A percentile compares a stretch with the other conserved stretches of the same genome.
phyloP scores from a whole-genome alignment of 257 asterid genomes.

The Capsicum pubescens region DNA sequence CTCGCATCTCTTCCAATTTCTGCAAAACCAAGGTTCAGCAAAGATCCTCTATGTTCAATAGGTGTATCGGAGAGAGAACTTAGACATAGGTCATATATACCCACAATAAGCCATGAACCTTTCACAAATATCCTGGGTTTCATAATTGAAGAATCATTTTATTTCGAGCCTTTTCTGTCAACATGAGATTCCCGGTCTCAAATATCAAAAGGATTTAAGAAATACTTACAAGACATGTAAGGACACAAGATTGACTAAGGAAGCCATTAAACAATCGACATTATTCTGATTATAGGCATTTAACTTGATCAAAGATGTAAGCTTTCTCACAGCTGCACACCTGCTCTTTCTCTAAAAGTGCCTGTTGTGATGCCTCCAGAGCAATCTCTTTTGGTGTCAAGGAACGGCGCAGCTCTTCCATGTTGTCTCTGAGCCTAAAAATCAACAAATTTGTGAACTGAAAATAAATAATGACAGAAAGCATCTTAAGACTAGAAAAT shows the following conservation, averaged over 20 bases:
- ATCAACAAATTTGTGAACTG: slow-evolving; percentile 37
- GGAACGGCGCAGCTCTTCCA: slow-evolving; percentile 86
- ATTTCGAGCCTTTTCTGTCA: slow-evolving; percentile 1
- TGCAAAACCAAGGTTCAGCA: slow-evolving; percentile 35
- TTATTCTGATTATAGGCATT: background rate
- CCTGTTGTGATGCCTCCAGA: slow-evolving; percentile 81
- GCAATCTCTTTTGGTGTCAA: slow-evolving; percentile 85
- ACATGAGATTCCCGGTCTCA: slow-evolving; percentile 18
- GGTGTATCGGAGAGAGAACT: slow-evolving; percentile 1
- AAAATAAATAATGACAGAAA: slow-evolving; percentile 29
- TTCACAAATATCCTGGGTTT: background rate
- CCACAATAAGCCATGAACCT: background rate
- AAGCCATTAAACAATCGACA: background rate
- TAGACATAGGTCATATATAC: background rate
- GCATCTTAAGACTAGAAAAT: slow-evolving; percentile 17
- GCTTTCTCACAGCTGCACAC: slow-evolving; percentile 42
- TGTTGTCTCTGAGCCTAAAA: slow-evolving; percentile 78
- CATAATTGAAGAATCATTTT: background rate
- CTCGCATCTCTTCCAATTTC: slow-evolving; percentile 79
- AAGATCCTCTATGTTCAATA: slow-evolving; percentile 23
- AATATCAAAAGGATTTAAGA: slow-evolving; percentile 21
- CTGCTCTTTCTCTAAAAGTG: slow-evolving; percentile 87
- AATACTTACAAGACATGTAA: background rate
- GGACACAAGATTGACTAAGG: background rate
- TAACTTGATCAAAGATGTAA: slow-evolving; percentile 17